phyloP scores from a whole-genome alignment of 345 rosid genomes.

The Melaleuca quinquenervia region DNA sequence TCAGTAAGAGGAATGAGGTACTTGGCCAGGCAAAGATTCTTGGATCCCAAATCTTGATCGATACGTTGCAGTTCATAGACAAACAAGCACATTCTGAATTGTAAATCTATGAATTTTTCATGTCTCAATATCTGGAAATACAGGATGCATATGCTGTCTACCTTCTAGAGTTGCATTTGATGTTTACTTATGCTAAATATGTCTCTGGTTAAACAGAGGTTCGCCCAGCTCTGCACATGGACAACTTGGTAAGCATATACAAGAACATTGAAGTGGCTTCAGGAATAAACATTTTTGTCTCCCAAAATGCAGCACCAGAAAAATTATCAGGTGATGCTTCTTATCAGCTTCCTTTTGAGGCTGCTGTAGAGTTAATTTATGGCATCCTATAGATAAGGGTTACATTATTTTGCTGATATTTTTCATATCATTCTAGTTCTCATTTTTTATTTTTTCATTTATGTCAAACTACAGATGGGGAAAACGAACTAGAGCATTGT shows the following conservation, averaged over 20 bases:
- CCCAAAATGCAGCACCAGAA: conserved; percentile 27
- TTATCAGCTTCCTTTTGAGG: not conserved
- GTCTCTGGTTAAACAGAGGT: conserved; percentile 39
- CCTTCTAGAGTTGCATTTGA: not conserved
- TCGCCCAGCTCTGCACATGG: conserved; percentile 91
- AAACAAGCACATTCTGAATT: not conserved
- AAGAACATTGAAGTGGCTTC: conserved; percentile 87
- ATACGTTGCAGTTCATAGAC: not conserved
- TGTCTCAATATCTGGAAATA: not conserved
- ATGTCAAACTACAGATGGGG: conserved; percentile 22
- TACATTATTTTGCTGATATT: not conserved
- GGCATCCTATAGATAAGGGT: not conserved
- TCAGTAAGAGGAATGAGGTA: not conserved
- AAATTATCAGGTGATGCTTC: conserved; percentile 34
- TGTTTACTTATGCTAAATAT: not conserved
- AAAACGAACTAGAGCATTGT: conserved; percentile 11
- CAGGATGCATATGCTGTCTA: not conserved
- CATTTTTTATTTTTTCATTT: not conserved
- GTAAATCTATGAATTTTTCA: not conserved
- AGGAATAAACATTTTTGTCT: conserved; percentile 47
- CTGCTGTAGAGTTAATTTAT: not conserved
- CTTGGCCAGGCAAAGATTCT: not conserved
- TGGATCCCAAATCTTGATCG: not conserved
- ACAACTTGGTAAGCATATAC: conserved; percentile 75
- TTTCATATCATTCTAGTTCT: not conserved